phyloP scores from a whole-genome alignment of 495 filamentous ascomycete species.

The Parachaetomium inaequale region DNA sequence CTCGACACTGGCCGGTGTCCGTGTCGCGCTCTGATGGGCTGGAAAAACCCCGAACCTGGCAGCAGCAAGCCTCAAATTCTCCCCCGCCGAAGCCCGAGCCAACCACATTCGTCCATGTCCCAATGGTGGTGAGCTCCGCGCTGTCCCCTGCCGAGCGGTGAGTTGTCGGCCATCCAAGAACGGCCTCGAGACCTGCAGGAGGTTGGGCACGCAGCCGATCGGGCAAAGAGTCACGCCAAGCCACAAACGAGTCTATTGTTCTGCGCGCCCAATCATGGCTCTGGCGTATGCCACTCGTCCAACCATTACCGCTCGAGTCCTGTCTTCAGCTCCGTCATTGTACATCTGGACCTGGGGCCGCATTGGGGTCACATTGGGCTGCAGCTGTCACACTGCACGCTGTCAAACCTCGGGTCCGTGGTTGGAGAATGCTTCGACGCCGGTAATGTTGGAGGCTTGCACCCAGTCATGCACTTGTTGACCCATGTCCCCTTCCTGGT shows the following conservation, averaged over 20 bases:
- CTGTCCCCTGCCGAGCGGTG: conserved; percentile 12
- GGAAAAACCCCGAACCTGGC: background rate
- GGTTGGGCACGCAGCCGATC: conserved; percentile 23
- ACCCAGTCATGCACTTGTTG: background rate
- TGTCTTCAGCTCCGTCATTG: conserved; percentile 11
- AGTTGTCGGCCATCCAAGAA: background rate
- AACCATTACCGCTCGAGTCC: background rate
- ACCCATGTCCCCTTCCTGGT: background rate
- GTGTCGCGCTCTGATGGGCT: conserved; percentile 32
- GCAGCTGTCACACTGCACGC: conserved; percentile 17
- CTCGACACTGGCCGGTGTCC: conserved; percentile 1
- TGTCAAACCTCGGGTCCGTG: conserved; percentile 1
- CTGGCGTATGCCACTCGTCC: background rate
- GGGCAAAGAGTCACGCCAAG: conserved; percentile 15
- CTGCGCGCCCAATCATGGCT: conserved; percentile 15
- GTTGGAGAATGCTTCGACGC: conserved; percentile 15
- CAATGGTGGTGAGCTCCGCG: background rate
- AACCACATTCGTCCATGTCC: conserved; percentile 13
- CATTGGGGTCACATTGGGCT: conserved; percentile 1
- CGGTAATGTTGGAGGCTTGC: background rate
- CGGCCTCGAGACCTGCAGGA: background rate
- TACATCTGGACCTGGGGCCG: background rate
- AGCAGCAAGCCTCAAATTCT: conserved; percentile 14
- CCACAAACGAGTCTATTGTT: background rate
- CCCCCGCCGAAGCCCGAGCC: too few species aligned